Conservation (phyloP, 2,329 filamentous ascomycete species). For the Thielaviopsis punctulata region DNA sequence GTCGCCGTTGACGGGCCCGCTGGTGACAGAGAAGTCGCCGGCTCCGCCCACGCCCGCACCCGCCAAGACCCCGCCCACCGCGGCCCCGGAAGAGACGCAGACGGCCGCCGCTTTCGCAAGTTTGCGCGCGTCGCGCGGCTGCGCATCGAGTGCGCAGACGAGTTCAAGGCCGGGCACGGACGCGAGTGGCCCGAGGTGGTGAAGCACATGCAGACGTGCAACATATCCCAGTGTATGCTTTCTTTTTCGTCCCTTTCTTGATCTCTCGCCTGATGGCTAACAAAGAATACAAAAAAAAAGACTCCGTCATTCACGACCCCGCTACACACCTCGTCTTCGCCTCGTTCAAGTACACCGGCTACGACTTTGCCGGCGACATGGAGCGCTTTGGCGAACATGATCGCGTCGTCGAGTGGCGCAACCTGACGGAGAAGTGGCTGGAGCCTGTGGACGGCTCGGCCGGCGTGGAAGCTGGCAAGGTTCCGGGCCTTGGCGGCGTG, state of each 20-base stretch:
- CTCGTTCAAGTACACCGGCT: constrained; percentile 63
- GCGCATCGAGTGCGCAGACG: constrained; percentile 44
- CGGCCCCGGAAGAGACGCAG: constrained; percentile 12
- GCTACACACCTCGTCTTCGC: constrained; percentile 49
- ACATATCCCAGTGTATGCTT: constrained; percentile 51
- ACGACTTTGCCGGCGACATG: constrained; percentile 59
- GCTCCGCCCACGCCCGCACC: background rate
- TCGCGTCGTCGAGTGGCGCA: constrained; percentile 64
- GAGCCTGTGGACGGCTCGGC: constrained; percentile 20
- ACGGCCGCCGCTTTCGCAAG: constrained; percentile 31
- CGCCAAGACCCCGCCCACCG: no score
- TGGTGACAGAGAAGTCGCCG: no score
- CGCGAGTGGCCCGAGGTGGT: constrained; percentile 64
- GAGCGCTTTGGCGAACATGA: constrained; percentile 54
- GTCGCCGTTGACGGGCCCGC: background rate
- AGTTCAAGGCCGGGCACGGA: constrained; percentile 59
- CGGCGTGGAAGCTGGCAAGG: background rate
- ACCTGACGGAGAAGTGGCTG: constrained; percentile 63
- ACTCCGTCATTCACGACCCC: constrained; percentile 57
- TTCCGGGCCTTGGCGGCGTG: constrained; percentile 1
- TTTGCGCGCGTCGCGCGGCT: constrained; percentile 58
- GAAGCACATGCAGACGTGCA: constrained; percentile 57
- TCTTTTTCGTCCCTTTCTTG: background rate
- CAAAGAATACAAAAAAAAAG: constrained; percentile 22
- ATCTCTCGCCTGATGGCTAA: background rate